Conservation (phyloP, 371 early-diverging fungal species). For the Capillidium heterosporum region DNA sequence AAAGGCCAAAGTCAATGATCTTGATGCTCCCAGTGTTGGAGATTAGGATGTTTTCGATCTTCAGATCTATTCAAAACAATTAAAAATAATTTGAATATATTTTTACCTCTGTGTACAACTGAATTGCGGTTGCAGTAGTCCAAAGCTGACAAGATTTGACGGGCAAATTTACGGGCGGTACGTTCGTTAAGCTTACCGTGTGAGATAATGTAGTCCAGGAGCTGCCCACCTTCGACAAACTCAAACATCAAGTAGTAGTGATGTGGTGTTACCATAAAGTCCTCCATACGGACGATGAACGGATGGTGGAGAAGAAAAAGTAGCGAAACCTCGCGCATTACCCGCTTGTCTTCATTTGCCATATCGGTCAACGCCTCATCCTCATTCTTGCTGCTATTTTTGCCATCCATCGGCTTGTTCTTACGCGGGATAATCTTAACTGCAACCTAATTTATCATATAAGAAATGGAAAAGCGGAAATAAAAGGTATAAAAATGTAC, state of each 20-base stretch:
- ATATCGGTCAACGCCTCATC: neutral
- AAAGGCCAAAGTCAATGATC: conserved; percentile 91
- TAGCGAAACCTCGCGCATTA: conserved; percentile 72
- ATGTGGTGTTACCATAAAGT: conserved; percentile 62
- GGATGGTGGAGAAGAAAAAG: conserved; percentile 86
- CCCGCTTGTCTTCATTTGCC: conserved; percentile 3
- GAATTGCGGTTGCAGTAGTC: conserved; percentile 89
- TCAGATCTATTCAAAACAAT: conserved; percentile 41
- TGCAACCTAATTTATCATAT: neutral
- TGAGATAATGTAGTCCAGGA: conserved; percentile 73
- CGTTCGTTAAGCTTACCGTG: conserved; percentile 78
- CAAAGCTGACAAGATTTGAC: conserved; percentile 86
- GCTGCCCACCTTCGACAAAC: conserved; percentile 71
- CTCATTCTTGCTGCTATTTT: neutral
- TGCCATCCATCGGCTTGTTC: neutral
- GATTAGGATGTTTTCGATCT: conserved; percentile 91
- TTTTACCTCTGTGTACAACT: conserved; percentile 71
- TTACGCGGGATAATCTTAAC: conserved; percentile 4
- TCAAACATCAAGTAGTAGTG: conserved; percentile 90
- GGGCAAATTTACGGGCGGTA: conserved; percentile 72
- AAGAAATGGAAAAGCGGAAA: neutral
- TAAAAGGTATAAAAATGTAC: conserved; percentile 20
- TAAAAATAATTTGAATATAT: conserved; percentile 10
- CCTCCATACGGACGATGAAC: conserved; percentile 55
- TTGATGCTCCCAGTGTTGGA: conserved; percentile 62